Evolutionary conservation across 257 asterid genomes (phyloP).

Genomic region (Jacaranda mimosifolia): DNA sequence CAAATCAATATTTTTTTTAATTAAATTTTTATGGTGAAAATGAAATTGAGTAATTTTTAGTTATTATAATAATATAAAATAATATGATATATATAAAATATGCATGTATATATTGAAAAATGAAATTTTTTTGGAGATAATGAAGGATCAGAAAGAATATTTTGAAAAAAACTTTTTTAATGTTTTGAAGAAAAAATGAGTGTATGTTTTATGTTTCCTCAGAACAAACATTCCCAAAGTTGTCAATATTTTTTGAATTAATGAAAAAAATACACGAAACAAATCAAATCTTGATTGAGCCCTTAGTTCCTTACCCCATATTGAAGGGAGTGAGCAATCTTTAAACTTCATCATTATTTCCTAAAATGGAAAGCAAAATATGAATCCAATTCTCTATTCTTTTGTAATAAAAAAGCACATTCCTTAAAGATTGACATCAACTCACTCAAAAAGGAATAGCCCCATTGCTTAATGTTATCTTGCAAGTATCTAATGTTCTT

Average conservation of each 20-base stretch:
- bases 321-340: slow-evolving; percentile 1
- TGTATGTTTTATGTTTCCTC: too few relatives aligned
- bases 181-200: too few relatives aligned
- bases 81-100: too few relatives aligned
- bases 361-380: slow-evolving; percentile 34
- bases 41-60: too few relatives aligned
- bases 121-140: too few relatives aligned
- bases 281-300: neutral
- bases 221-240: too few relatives aligned
- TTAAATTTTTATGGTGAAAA: too few relatives aligned
- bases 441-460: slow-evolving; percentile 34
- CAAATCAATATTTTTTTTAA: too few relatives aligned
- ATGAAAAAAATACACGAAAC: neutral
- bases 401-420: slow-evolving; percentile 23
- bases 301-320: slow-evolving; percentile 1
- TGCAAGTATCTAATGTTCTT: slow-evolving; percentile 48
- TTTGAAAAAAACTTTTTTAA: too few relatives aligned
- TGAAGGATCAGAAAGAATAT: too few relatives aligned
- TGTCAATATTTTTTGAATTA: neutral
- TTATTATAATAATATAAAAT: too few relatives aligned
- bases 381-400: neutral
- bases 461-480: slow-evolving; percentile 51
- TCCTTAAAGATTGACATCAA: slow-evolving; percentile 46
- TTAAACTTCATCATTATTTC: neutral
- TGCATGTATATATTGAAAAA: too few relatives aligned